Evolutionary conservation across 257 asterid genomes (phyloP), one percentile per base, ranked within the genome.

Genomic region (Penstemon newberryi): DNA sequence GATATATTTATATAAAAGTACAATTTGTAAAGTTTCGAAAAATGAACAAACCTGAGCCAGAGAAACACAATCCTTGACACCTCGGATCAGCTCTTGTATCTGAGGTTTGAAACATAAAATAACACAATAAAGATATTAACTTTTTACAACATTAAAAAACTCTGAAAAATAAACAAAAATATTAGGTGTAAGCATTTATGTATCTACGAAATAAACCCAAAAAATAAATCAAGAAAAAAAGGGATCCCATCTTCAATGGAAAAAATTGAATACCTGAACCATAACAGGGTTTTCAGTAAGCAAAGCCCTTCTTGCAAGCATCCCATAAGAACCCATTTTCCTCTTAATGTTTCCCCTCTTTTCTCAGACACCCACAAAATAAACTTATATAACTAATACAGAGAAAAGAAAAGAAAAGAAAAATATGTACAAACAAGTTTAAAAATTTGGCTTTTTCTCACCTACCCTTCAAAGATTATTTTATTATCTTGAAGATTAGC

Each of bases 21-120:
- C 69, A 53, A 74, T 40, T 51, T 57, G 56, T 54, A 55, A 70
- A 63, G 45, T 39, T 49, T 66, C 62, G 65, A 69, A 70, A 70
- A 87, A 83, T 74, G 69, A 81, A 88, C 81, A 88, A 84, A 94
- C 99, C 97, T 94, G 99, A 78, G 96, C 97, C 68, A 94, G 80
- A 73, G 99, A 94, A 73, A 89, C 78, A 83, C 85, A 83, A 81
- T 77, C 97, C 73, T 87, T 78, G 70, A 73, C 77, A 72, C 89
- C 90, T 79, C 92, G 86, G 72, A 89, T 56, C 91, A 94, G 83
- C 79, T 87, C 86, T 79, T 89, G 97, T 73, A 94, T 89, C 99
- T 94, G 85, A 78, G 71, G 75, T 66, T 57, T 12, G 63, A 74
- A 78, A 45, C 77, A 77, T 44, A 65, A 70, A 75, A 59, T 45